phyloP scores from a whole-genome alignment of 257 asterid genomes.

The Gentiana macrophylla region DNA sequence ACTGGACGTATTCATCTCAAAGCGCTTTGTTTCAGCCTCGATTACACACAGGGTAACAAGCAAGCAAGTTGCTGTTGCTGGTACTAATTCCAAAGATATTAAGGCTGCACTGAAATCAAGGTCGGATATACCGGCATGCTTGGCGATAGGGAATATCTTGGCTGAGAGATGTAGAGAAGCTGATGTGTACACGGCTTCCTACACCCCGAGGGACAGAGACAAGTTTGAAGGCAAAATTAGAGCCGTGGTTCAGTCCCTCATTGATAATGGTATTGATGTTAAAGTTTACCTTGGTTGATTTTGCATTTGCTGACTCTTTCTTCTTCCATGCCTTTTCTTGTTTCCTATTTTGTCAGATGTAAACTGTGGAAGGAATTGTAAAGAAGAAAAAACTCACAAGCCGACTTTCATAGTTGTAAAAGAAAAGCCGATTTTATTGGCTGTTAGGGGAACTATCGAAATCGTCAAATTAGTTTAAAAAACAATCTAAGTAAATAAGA shows the following conservation, averaged over 20 bases:
- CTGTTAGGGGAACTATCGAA: too few relatives aligned
- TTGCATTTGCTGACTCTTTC: too few relatives aligned
- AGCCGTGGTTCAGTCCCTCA: conserved; percentile 95
- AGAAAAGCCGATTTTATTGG: too few relatives aligned
- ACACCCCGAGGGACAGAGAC: conserved; percentile 86
- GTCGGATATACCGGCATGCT: conserved; percentile 85
- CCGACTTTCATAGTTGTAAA: too few relatives aligned
- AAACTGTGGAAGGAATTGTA: too few relatives aligned
- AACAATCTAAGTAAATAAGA: too few relatives aligned
- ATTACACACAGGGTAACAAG: conserved; percentile 87
- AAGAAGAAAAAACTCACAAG: too few relatives aligned
- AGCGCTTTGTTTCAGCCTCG: conserved; percentile 88
- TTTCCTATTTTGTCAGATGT: too few relatives aligned
- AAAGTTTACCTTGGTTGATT: conserved; percentile 76
- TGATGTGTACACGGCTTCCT: conserved; percentile 75
- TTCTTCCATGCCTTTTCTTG: too few relatives aligned
- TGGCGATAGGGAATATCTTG: conserved; percentile 62
- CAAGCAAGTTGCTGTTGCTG: conserved; percentile 96
- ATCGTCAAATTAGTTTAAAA: too few relatives aligned
- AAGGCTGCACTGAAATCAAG: conserved; percentile 79
- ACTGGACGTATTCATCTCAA: conserved; percentile 77
- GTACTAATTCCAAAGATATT: conserved; percentile 89
- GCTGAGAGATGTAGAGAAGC: conserved; percentile 89
- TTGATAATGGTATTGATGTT: conserved; percentile 82
- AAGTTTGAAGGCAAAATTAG: conserved; percentile 91